Conservation (phyloP, 1,284 basidiomycete species). For the Moesziomyces sp. region DNA sequence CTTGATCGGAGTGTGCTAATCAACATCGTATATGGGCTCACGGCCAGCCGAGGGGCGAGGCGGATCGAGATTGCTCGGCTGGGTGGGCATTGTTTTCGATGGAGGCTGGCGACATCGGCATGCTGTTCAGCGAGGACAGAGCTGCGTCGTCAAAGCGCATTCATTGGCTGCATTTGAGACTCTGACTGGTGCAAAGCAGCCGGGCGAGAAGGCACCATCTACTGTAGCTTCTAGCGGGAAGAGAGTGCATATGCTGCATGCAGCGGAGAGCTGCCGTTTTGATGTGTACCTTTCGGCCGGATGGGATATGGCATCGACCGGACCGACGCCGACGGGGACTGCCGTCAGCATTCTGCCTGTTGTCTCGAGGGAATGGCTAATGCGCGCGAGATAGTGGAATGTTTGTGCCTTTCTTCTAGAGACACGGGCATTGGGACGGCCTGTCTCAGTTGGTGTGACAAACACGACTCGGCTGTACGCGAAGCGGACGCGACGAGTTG, state of each 20-base stretch:
- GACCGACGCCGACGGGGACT: no score
- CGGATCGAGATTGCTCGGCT: neutral
- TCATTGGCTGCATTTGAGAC: no score
- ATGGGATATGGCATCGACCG: neutral
- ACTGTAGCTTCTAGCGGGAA: neutral
- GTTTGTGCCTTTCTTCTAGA: neutral
- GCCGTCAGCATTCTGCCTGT: neutral
- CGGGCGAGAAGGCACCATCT: neutral
- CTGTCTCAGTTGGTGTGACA: neutral
- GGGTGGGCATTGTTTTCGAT: neutral
- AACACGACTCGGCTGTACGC: neutral
- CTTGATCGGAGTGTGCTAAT: constrained; percentile 9
- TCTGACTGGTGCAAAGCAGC: no score
- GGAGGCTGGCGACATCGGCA: neutral
- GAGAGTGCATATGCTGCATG: neutral
- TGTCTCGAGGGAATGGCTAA: no score
- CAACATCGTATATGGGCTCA: neutral
- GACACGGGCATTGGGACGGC: neutral
- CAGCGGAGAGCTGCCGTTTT: neutral
- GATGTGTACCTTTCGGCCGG: neutral
- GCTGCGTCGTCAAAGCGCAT: neutral
- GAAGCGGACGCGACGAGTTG: neutral
- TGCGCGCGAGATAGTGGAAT: neutral
- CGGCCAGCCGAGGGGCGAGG: neutral
- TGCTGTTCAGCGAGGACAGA: neutral